These are phyloP conservation scores for Arachis hypogaea DNA, from an alignment of 306 rosid genomes.

Conservation along the genomic window DNA sequence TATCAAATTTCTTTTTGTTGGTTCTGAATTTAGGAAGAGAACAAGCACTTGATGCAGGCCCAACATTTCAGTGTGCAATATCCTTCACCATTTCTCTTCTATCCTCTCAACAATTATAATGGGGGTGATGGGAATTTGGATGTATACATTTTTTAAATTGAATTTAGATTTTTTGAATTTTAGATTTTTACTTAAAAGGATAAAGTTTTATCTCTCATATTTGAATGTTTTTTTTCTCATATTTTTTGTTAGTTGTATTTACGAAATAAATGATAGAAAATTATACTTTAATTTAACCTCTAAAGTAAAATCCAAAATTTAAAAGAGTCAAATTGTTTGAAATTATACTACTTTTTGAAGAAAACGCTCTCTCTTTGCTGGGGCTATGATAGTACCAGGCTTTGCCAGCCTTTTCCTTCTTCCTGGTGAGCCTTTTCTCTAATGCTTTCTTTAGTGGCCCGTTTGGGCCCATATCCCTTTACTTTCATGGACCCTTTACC, in stretches of 20 bases:
- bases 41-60: constrained; percentile 13
- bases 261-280: not conserved
- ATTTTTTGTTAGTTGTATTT: no score
- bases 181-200: no score
- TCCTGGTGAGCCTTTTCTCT: constrained; percentile 4
- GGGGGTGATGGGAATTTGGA: not conserved
- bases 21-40: constrained; percentile 24
- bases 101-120: constrained; percentile 21
- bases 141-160: no score
- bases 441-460: not conserved
- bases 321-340: no score
- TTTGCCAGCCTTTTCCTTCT: not conserved
- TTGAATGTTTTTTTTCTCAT: no score
- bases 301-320: no score
- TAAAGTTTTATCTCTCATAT: no score
- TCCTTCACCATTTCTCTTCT: not conserved
- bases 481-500: constrained; percentile 5
- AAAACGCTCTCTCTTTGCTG: constrained; percentile 2
- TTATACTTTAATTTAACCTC: no score
- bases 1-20: not conserved
- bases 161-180: no score
- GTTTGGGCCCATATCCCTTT: constrained; percentile 32
- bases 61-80: constrained; percentile 23
- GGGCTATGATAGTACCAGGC: constrained; percentile 27
- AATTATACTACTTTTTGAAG: not conserved